A percentile compares a stretch with the other conserved stretches of the same genome.
Evolutionary conservation across 2,329 filamentous ascomycete species (phyloP).

Genomic region (Botrytis tulipae): DNA sequence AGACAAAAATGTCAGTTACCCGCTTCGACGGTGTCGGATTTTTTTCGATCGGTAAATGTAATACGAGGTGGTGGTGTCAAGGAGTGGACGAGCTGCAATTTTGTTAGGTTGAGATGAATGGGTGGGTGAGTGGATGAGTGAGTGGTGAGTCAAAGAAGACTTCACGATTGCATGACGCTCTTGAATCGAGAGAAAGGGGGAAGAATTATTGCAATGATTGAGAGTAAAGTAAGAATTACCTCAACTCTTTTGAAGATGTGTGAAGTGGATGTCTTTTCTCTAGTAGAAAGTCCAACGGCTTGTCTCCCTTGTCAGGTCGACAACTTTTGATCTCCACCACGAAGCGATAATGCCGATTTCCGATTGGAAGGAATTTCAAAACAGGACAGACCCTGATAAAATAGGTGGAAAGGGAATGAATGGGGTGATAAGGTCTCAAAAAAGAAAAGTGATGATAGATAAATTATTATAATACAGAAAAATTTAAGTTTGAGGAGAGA

Average conservation of each 20-base stretch:
- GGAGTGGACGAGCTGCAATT: slow-evolving; percentile 14
- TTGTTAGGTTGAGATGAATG: slow-evolving; percentile 18
- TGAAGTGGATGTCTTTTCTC: slow-evolving; percentile 15
- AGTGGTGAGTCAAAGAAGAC: slow-evolving; percentile 8
- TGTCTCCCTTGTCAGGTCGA: slow-evolving; percentile 21
- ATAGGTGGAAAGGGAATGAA: neutral
- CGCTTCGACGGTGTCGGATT: slow-evolving; percentile 12
- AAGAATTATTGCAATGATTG: neutral
- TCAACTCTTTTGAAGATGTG: slow-evolving; percentile 11
- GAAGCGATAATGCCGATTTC: slow-evolving; percentile 23
- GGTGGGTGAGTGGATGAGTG: neutral
- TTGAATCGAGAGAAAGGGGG: neutral
- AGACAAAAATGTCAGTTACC: slow-evolving; percentile 18
- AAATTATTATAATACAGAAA: neutral
- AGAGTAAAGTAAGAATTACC: neutral
- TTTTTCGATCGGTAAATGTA: slow-evolving; percentile 6
- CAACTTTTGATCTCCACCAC: slow-evolving; percentile 19
- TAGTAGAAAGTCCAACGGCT: slow-evolving; percentile 9
- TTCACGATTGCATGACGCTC: slow-evolving; percentile 16
- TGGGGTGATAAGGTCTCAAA: neutral
- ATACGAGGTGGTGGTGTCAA: slow-evolving; percentile 15
- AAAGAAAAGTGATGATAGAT: neutral
- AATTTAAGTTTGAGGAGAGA: neutral
- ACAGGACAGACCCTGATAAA: slow-evolving; percentile 12
- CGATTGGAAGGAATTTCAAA: slow-evolving; percentile 21